A percentile compares a stretch with the other conserved stretches of the same genome.
Evolutionary conservation across 768 basidiomycete genomes (phyloP).

Genomic region (Mycena filopes): DNA sequence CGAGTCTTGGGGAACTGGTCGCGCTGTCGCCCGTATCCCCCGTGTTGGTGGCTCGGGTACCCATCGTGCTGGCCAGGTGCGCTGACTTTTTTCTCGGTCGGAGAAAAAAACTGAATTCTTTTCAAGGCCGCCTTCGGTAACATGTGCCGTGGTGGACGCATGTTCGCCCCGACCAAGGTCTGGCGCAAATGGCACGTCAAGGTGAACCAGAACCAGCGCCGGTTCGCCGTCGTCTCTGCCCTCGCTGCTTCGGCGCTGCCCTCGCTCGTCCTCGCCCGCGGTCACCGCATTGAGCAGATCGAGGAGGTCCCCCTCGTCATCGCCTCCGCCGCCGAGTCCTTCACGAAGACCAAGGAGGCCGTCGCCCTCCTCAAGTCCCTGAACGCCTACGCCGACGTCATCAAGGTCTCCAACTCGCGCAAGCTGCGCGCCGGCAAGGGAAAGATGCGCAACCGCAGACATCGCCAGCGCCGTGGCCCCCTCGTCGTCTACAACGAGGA

Average conservation of each 20-base stretch:
- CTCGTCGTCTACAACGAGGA: slow-evolving; percentile 98
- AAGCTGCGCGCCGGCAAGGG: slow-evolving; percentile 98
- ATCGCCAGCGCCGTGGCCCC: slow-evolving; percentile 97
- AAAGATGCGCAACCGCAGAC: slow-evolving; percentile 95
- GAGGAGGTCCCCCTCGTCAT: slow-evolving; percentile 97
- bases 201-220: slow-evolving; percentile 99
- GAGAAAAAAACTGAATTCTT: neutral
- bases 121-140: slow-evolving; percentile 96
- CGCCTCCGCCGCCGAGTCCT: slow-evolving; percentile 79
- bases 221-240: slow-evolving; percentile 97
- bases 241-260: slow-evolving; percentile 98
- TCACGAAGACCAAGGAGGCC: slow-evolving; percentile 97
- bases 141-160: slow-evolving; percentile 99
- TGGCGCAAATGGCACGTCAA: slow-evolving; percentile 99
- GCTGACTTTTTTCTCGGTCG: slow-evolving; percentile 32
- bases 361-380: slow-evolving; percentile 92
- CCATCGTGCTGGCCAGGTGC: slow-evolving; percentile 95
- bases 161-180: slow-evolving; percentile 99
- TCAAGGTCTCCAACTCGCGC: slow-evolving; percentile 97
- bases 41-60: slow-evolving; percentile 99
- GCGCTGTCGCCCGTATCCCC: slow-evolving; percentile 99
- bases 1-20: slow-evolving; percentile 99
- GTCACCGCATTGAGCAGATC: slow-evolving; percentile 97
- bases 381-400: slow-evolving; percentile 90
- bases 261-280: slow-evolving; percentile 97